Evolutionary conservation across 2,329 filamentous ascomycete species (phyloP), one percentile per base, ranked within the genome.

Genomic region (Penicillium sp.): DNA sequence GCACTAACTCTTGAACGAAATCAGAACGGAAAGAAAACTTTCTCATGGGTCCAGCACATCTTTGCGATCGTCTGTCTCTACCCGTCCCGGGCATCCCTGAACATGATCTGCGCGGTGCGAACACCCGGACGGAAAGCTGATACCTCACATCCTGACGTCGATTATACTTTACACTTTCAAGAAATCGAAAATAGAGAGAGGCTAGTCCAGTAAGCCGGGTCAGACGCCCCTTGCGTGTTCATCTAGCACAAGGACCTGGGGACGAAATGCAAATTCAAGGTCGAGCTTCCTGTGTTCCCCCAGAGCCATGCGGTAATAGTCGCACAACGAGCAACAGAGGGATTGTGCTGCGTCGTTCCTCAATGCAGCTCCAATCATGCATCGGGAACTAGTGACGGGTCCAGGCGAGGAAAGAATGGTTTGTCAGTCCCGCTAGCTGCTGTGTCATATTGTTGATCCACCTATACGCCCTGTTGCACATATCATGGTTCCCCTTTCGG

Each of bases 101-200:
- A 26, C 26, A 52, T 54, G 60, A 61, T 63, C 60, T 51, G 52
- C 56, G 55, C 27, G 35, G 35, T 37, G 49, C 48, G 52, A 54
- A 54, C 55, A 50, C n/a, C 46, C 52, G 52, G 29, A 33, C 10
- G n/a, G 24, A 13, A 31, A 31, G 33, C 39, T 57, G 64, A 67
- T 57, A 64, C 49, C 59, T 67, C 65, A 66, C 57, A 67, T 65
- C 57, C 39, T 53, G 49, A 57, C 50, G 57, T 57, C 55, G 44
- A 47, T 56, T 55, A 49, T 52, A 49, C 58, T 56, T 52, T 31
- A 16, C 49, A 47, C 26, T 42, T 35, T 22, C n/a, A 45, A 33
- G 43, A 13, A 27, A 43, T 44, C 22, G 21, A 22, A 52, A 26
- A 53, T 29, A 39, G 22, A 42, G 48, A 42, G 48, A 45, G 27